Conservation (phyloP, 73 alveolate genomes). For the Tetrahymena elliotti region DNA sequence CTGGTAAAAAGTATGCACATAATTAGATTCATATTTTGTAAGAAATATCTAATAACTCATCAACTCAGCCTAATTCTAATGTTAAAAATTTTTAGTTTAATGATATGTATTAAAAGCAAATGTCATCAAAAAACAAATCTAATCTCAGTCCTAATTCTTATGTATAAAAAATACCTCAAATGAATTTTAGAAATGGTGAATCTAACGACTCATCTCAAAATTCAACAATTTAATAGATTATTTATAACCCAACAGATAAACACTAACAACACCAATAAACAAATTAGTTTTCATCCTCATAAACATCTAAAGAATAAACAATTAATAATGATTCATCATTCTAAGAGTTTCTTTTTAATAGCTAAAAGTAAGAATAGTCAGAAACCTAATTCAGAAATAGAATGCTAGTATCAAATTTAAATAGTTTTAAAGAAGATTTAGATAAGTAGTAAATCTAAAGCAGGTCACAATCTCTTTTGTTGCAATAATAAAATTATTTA, state of each 20-base stretch:
- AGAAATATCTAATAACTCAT: not conserved
- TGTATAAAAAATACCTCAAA: not conserved
- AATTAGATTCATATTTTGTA: not conserved
- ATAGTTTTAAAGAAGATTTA: not conserved
- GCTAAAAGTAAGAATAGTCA: not conserved
- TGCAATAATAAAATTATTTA: not conserved
- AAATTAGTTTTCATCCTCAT: not conserved
- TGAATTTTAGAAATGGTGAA: not conserved
- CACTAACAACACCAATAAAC: not conserved
- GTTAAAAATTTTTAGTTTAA: not conserved
- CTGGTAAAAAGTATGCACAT: not conserved
- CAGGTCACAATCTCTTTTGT: not conserved
- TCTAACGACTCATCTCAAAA: not conserved
- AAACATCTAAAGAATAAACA: not conserved
- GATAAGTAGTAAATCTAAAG: not conserved
- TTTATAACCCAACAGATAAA: not conserved
- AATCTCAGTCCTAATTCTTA: not conserved
- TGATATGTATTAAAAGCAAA: not conserved
- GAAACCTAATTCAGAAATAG: not conserved
- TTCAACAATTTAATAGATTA: not conserved
- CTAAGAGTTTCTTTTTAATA: not conserved
- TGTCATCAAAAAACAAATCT: not conserved
- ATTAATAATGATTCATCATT: not conserved
- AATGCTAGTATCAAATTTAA: not conserved
- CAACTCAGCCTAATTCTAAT: not conserved